phyloP scores from a whole-genome alignment of 192 early-diverging fungal genomes.

The Podila horticola region DNA sequence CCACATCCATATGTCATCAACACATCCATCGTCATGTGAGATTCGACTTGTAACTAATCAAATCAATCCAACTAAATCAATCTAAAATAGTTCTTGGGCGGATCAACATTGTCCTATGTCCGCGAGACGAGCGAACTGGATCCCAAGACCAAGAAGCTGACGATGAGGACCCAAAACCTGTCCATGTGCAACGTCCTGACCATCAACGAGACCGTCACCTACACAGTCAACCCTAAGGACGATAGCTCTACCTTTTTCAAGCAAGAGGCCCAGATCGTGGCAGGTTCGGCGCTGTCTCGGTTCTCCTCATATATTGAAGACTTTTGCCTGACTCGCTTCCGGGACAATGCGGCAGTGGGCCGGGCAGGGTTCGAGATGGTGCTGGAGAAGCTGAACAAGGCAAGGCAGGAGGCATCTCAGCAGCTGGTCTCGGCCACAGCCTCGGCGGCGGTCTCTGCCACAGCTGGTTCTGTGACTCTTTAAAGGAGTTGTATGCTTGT shows the following conservation, averaged over 20 bases:
- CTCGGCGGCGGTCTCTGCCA: constrained; percentile 8
- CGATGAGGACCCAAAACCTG: constrained; percentile 86
- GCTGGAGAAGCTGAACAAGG: constrained; percentile 66
- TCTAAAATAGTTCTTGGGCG: constrained; percentile 69
- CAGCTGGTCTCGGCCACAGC: constrained; percentile 27
- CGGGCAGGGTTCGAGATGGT: constrained; percentile 88
- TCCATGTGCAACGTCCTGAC: constrained; percentile 85
- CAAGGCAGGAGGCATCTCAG: constrained; percentile 20
- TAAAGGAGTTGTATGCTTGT: background rate
- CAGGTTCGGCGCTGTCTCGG: constrained; percentile 73
- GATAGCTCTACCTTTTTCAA: constrained; percentile 71
- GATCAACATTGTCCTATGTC: constrained; percentile 80
- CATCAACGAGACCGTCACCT: constrained; percentile 88
- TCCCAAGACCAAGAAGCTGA: constrained; percentile 74
- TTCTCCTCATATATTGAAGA: constrained; percentile 85
- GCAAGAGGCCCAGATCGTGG: constrained; percentile 87
- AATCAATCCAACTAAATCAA: constrained; percentile 9
- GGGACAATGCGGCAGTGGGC: constrained; percentile 89
- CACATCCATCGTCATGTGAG: background rate
- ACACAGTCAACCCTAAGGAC: constrained; percentile 72
- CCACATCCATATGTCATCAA: background rate
- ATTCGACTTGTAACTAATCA: background rate
- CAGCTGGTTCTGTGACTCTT: constrained; percentile 22
- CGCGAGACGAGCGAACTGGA: constrained; percentile 92
- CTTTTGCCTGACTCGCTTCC: constrained; percentile 85